Evolutionary conservation across 169 alveolate genomes (phyloP), one percentile per base, ranked within the genome.

Genomic region (Cryptosporidium meleagridis): DNA sequence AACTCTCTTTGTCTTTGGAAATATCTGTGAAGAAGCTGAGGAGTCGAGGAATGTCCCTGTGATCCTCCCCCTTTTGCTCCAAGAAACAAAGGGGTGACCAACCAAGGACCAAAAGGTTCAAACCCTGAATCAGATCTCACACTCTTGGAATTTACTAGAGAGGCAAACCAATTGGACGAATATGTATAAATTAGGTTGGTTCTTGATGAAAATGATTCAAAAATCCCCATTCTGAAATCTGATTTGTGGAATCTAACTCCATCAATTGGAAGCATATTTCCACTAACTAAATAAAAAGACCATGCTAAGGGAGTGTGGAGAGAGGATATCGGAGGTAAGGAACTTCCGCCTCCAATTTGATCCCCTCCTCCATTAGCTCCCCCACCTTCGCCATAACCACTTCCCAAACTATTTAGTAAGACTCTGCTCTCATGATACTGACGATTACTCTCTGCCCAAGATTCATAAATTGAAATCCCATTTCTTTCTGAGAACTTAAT

Each of bases 241-340:
- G 94, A 92, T 45, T 91, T 91, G 87, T 95, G 97, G 85, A 95
- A 95, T 35, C 97, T 85, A 69, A 93, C 93, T 86, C 97, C 97
- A 33, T 92, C 95, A 55, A 95, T 91, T 10, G 97, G 97, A 69
- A 85, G 55, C 39, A 92, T 91, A 6, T 95, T 94, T 14, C 89
- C 89, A 62, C 80, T 39, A 10, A 80, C 75, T 10, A 59, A 48
- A 39, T 80, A 80, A 33, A 80, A 80, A 16, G 89, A 80, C 89
- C 89, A 80, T 1, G 89, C 89, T 9, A 80, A 51, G 23, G 89
- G 89, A 39, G 89, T 80, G 51, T 80, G 89, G 44, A 80, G 16
- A 26, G 72, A 31, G 8, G 73, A 59, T 6, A 80, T 80, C 69
- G 86, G 48, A 94, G 87, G 91, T 6, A 71, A 33, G 9, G 91